phyloP scores from a whole-genome alignment of 768 basidiomycete genomes.

The Trametes coccinea region DNA sequence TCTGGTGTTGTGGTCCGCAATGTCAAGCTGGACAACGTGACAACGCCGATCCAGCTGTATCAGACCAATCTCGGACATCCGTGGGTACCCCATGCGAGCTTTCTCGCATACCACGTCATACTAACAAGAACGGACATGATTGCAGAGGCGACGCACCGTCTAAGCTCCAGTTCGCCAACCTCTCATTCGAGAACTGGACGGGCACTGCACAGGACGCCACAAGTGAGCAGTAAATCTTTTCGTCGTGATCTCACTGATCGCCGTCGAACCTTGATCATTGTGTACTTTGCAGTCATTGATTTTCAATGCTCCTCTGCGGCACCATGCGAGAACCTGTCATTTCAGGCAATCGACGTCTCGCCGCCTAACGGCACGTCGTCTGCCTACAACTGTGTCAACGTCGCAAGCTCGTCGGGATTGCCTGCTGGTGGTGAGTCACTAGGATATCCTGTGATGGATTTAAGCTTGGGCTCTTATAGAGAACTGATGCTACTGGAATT shows the following conservation, averaged over 20 bases:
- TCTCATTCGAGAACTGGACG: conserved; percentile 48
- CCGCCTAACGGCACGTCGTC: conserved; percentile 39
- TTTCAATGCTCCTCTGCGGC: conserved; percentile 52
- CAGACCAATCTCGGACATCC: conserved; percentile 53
- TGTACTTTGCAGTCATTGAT: conserved; percentile 41
- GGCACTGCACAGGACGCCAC: conserved; percentile 41
- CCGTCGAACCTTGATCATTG: neutral
- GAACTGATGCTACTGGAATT: neutral
- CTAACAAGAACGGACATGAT: neutral
- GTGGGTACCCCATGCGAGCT: conserved; percentile 30
- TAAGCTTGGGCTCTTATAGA: too few species aligned
- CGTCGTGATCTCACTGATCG: neutral
- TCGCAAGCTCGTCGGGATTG: conserved; percentile 36
- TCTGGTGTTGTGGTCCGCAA: conserved; percentile 45
- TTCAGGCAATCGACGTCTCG: conserved; percentile 38
- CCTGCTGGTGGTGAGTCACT: conserved; percentile 11
- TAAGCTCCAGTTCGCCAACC: conserved; percentile 45
- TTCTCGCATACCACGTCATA: neutral
- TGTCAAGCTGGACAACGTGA: conserved; percentile 49
- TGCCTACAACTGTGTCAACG: conserved; percentile 49
- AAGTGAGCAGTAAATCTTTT: conserved; percentile 12
- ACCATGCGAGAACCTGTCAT: conserved; percentile 45
- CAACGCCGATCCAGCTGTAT: conserved; percentile 46
- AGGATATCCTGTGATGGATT: too few species aligned
- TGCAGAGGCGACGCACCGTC: conserved; percentile 52